A percentile compares a stretch with the other conserved stretches of the same genome.
Evolutionary conservation across 352 stramenopile genomes (phyloP).

Genomic region (Phytopythium chamaehyphon): DNA sequence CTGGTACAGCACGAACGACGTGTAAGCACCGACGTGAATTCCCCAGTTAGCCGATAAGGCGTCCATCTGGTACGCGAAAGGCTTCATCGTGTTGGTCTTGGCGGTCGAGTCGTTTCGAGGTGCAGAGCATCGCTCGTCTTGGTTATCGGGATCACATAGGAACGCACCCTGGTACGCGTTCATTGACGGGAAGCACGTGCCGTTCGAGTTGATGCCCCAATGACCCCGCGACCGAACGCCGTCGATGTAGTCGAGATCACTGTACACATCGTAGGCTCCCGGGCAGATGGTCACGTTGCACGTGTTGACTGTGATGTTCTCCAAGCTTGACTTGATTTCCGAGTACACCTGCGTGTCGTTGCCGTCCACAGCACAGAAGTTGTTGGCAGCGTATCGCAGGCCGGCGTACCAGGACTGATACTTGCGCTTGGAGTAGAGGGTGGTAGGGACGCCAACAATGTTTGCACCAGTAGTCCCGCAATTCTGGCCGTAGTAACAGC

Average conservation of each 20-base stretch:
- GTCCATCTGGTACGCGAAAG: constrained; percentile 76
- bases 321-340: constrained; percentile 29
- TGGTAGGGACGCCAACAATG: constrained; percentile 44
- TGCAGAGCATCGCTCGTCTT: constrained; percentile 35
- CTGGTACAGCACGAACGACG: constrained; percentile 52
- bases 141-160: constrained; percentile 59
- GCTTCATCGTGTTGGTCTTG: constrained; percentile 52
- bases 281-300: constrained; percentile 45
- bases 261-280: constrained; percentile 43
- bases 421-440: constrained; percentile 28
- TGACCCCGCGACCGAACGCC: constrained; percentile 24
- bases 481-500: constrained; percentile 39
- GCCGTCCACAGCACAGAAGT: constrained; percentile 32
- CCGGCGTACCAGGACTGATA: constrained; percentile 56
- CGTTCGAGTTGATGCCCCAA: constrained; percentile 70
- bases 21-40: constrained; percentile 63
- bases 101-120: constrained; percentile 42
- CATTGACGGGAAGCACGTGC: constrained; percentile 53
- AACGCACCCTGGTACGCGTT: constrained; percentile 66
- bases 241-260: constrained; percentile 53
- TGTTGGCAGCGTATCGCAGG: constrained; percentile 54
- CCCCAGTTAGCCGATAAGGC: constrained; percentile 66
- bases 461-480: constrained; percentile 53
- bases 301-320: constrained; percentile 42
- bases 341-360: constrained; percentile 43